Evolutionary conservation across 2,329 filamentous ascomycete species (phyloP).

Genomic region (Trichoderma aggressivum): DNA sequence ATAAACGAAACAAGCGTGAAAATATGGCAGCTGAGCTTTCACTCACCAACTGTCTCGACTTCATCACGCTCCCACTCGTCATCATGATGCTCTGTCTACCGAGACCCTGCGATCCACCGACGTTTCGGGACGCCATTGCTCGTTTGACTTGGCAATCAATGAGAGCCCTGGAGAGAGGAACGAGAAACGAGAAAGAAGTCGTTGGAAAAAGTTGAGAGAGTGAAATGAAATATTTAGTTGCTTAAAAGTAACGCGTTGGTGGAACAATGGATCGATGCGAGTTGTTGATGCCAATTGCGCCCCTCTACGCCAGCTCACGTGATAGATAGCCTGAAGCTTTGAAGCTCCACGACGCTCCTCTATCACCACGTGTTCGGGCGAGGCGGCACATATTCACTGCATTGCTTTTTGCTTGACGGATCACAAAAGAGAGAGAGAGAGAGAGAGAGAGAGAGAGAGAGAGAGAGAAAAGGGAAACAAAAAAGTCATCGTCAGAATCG

Average conservation of each 20-base stretch:
- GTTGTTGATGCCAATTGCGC: background rate
- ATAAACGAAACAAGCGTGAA: background rate
- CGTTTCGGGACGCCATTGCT: conserved; percentile 32
- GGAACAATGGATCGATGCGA: background rate
- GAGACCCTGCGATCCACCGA: conserved; percentile 30
- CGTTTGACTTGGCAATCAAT: background rate
- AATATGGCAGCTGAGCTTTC: background rate
- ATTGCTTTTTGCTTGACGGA: background rate
- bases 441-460: background rate
- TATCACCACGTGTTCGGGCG: too few relatives aligned
- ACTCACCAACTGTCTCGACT: conserved; percentile 40
- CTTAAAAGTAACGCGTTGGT: background rate
- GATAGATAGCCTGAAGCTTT: background rate
- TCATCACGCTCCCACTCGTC: conserved; percentile 35
- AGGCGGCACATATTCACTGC: background rate
- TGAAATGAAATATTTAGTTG: background rate
- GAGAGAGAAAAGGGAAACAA: background rate
- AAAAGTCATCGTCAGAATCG: background rate
- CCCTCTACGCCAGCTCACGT: conserved; percentile 13
- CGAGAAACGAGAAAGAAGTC: background rate
- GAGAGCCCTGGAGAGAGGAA: background rate
- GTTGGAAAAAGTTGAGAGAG: background rate
- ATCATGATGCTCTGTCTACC: conserved; percentile 40
- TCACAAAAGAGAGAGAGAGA: background rate
- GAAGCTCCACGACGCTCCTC: background rate